Conservation (phyloP, 202 grass and related monocot species). For the Panicum virgatum region DNA sequence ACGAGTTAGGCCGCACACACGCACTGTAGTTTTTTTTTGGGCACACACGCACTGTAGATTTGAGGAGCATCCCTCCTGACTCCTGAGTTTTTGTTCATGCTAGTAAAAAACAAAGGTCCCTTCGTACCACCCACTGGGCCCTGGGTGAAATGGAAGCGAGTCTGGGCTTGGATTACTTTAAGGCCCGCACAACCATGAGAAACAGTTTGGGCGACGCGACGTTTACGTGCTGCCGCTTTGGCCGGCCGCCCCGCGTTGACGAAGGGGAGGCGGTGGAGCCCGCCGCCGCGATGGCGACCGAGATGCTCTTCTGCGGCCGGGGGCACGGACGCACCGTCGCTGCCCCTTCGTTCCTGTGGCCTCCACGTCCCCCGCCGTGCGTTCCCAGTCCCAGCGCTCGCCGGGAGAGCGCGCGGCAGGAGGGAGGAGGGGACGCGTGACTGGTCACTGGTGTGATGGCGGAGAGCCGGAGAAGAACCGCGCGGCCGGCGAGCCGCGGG, state of each 20-base stretch:
- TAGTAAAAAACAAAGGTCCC: background rate
- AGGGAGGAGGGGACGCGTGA: background rate
- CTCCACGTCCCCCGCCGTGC: background rate
- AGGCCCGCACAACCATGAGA: slow-evolving; percentile 32
- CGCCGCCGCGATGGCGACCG: background rate
- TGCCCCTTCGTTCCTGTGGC: background rate
- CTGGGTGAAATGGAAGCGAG: too few species aligned
- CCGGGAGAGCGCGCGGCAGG: background rate
- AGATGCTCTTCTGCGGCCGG: background rate
- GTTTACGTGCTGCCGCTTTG: slow-evolving; percentile 50
- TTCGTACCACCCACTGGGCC: background rate
- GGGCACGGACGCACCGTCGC: too few species aligned
- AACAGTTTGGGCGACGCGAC: slow-evolving; percentile 39
- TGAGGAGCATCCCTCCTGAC: background rate
- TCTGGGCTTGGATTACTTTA: slow-evolving; percentile 6
- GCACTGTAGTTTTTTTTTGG: too few species aligned
- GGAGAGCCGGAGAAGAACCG: background rate
- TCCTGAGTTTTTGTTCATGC: background rate
- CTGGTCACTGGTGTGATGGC: too few species aligned
- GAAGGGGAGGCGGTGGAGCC: slow-evolving; percentile 16
- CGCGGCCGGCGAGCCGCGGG: too few species aligned
- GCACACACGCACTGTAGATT: background rate
- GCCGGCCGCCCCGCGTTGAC: slow-evolving; percentile 36
- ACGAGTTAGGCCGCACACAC: background rate
- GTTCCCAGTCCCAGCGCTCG: too few species aligned